Base-by-base conservation (phyloP, 163 green algal genomes). In the Coccomyxa subellipsoidea region DNA sequence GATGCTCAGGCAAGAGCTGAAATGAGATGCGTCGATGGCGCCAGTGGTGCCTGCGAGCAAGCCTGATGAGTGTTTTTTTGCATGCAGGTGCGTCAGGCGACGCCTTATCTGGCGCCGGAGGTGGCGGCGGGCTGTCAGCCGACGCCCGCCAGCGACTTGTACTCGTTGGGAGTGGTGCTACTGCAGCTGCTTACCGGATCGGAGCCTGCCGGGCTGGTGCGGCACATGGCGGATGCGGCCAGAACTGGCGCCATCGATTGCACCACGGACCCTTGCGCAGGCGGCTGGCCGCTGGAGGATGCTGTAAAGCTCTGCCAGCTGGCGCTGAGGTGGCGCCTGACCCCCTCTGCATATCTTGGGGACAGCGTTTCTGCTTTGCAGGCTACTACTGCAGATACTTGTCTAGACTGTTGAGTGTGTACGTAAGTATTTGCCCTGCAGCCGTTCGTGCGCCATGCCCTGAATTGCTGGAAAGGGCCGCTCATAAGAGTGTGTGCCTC, bases 101-200 rank as follows among this genome's bases (percentile, higher is more conserved):
- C 31, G 25, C 37, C 76, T 15, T 70, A 80, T 37, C 15, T 80
- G 76, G 38, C 76, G 27, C 76, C 76, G 6, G 38, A 69, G 38
- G 1, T 29, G 7, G 76, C 27, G 38, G 76, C 21, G 66, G 66
- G 66, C 18, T 34, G 29, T 9, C 21, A 18, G 66, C 66, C 8
- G 88, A 84, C 54, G 90, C 87, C 54, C 84, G 82, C 78, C 89
- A 54, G 29, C 35, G 76, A 80, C 27, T 18, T 80, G 2, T 80
- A 80, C 38, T 38, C 76, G 27, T 2, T 80, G 76, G 76, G 76
- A 10, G 27, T 70, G 37, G 54, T 38, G 18, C n/a, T 80, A 27
- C 76, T 80, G 76, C 76, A 80, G 76, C 76, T 80, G 76, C 76
- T 80, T 10, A 69, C 76, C 29, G 76, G 36, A 25, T 38, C 32